Evolutionary conservation across 192 early-diverging fungal genomes (phyloP).

Genomic region (Gaertneriomyces semiglobifer): DNA sequence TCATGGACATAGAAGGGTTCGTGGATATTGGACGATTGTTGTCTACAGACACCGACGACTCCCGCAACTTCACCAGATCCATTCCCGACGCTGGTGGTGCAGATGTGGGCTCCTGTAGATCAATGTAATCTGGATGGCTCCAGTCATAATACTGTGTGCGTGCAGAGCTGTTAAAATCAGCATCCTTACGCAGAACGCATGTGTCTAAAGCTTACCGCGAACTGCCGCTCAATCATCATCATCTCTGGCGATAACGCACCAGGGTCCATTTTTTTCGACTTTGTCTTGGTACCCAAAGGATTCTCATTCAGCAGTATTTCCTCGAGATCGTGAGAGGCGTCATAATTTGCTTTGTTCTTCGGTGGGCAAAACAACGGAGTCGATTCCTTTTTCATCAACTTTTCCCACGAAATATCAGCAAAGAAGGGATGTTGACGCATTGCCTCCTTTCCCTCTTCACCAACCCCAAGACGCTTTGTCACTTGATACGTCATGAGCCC

Average conservation of each 20-base stretch:
- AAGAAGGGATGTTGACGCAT: constrained; percentile 47
- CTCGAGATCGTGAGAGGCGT: constrained; percentile 67
- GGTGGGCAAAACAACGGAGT: constrained; percentile 48
- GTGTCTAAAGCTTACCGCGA: constrained; percentile 8
- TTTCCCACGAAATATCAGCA: constrained; percentile 36
- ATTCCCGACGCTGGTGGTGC: constrained; percentile 5
- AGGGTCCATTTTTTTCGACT: constrained; percentile 28
- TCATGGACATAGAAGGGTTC: no score
- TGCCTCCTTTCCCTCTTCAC: constrained; percentile 11
- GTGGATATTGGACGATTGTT: no score
- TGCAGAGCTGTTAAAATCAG: neutral
- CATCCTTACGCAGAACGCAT: neutral
- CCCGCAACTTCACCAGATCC: constrained; percentile 12
- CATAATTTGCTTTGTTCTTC: constrained; percentile 55
- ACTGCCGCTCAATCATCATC: constrained; percentile 21
- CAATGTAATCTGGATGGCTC: constrained; percentile 9
- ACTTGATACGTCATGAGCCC: constrained; percentile 25
- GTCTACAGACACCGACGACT: constrained; percentile 10
- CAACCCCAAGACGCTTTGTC: constrained; percentile 20
- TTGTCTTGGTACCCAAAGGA: constrained; percentile 44
- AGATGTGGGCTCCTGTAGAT: constrained; percentile 10
- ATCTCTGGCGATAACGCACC: constrained; percentile 21
- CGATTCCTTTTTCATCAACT: constrained; percentile 34
- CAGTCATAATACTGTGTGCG: constrained; percentile 21
- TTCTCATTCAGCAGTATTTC: constrained; percentile 69